Evolutionary conservation across 1,284 basidiomycete genomes (phyloP), one percentile per base, ranked within the genome.

Genomic region (Rhodotorula glutinis): DNA sequence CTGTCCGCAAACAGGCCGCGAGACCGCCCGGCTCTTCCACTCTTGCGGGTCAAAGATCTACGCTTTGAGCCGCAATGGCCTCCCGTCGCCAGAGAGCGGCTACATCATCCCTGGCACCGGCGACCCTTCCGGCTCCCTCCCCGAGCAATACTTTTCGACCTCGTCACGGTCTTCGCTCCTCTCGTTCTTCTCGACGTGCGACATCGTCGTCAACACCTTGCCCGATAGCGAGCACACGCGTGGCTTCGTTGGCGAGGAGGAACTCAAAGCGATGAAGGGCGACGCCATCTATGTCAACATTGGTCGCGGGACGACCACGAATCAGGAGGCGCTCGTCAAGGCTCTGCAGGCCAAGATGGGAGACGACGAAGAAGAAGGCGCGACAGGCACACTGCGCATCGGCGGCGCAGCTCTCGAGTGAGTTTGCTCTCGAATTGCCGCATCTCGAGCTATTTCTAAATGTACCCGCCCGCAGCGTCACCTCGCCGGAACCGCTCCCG

Each of bases 401-500:
- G 67, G 66, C 0, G 70, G 65, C 0, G 67, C 70, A 1, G 56
- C 54, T 16, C 60, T 72, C 40, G 70, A 72, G 67, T 69, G 40
- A n/a, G 70, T 64, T n/a, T 7, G 21, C 14, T 10, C 46, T 23
- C 5, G 33, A 38, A 5, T 5, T 38, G 33, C n/a, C n/a, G 33
- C 33, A 11, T 38, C 11, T 38, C 33, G 33, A 38, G 33, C 33
- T n/a, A n/a, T n/a, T n/a, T n/a, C n/a, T n/a, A n/a, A n/a, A n/a
- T n/a, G n/a, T n/a, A n/a, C n/a, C n/a, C n/a, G n/a, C n/a, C 4
- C 52, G 19, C 64, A 73, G 71, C 55, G 78, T 79, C 0, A 77
- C 76, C 7, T 63, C 69, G 13, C 77, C 78, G 21, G 77, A 79
- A 55, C 78, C 78, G 0, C 69, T 79, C 13, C 71, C 73, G 0